These are phyloP conservation scores for Termitomyces sp. DNA, from an alignment of 768 basidiomycete species.

Conservation along the genomic window DNA sequence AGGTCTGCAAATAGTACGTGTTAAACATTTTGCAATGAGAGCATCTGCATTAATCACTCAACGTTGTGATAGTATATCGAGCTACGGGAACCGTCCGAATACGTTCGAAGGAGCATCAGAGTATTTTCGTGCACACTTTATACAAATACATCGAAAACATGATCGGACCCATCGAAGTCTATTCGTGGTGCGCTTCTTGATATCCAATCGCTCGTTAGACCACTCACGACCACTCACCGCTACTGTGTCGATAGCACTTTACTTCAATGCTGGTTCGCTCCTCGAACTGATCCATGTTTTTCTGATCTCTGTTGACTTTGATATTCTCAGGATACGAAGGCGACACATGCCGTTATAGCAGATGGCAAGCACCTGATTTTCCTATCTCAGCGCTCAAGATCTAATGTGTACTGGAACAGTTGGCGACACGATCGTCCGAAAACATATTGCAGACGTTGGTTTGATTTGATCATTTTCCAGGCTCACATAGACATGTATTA, in stretches of 20 bases:
- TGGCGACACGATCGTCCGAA: constrained; percentile 59
- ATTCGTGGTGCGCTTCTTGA: constrained; percentile 52
- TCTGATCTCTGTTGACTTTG: neutral
- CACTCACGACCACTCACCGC: neutral
- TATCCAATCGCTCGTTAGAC: constrained; percentile 4
- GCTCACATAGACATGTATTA: too few relatives aligned
- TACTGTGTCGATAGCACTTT: constrained; percentile 46
- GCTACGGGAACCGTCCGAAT: constrained; percentile 71
- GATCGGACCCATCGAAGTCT: constrained; percentile 73
- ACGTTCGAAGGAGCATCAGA: constrained; percentile 74
- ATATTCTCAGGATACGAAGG: constrained; percentile 49
- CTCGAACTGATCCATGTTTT: neutral
- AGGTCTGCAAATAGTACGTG: constrained; percentile 74
- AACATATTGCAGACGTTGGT: constrained; percentile 52
- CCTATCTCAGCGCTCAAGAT: neutral
- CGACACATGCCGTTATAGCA: constrained; percentile 58
- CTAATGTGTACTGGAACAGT: constrained; percentile 28
- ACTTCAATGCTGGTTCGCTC: constrained; percentile 58
- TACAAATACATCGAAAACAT: constrained; percentile 71
- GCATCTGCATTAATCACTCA: neutral
- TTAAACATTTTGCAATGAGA: neutral
- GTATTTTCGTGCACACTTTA: constrained; percentile 83
- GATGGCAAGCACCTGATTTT: constrained; percentile 39
- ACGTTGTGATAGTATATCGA: constrained; percentile 54
- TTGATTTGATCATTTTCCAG: constrained; percentile 18